phyloP scores from a whole-genome alignment of 2,329 filamentous ascomycete genomes.

The Trichoderma aggressivum region DNA sequence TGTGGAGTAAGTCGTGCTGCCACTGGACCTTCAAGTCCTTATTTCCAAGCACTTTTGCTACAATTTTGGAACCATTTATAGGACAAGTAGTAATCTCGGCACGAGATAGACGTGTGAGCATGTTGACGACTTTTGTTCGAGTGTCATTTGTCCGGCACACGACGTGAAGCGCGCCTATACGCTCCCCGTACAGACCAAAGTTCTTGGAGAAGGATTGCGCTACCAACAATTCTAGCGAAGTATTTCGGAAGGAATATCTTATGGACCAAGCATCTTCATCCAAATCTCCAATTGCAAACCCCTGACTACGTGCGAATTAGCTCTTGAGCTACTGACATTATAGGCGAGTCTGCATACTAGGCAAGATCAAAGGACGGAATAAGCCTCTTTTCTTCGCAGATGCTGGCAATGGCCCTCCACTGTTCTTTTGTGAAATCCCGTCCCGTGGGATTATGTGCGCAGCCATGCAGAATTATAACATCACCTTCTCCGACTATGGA shows the following conservation, averaged over 20 bases:
- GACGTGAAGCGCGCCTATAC: not conserved
- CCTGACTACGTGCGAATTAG: not conserved
- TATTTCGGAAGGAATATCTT: not conserved
- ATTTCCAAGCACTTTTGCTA: not conserved
- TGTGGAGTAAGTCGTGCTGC: not conserved
- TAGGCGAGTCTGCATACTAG: not conserved
- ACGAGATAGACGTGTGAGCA: not conserved
- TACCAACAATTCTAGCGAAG: not conserved
- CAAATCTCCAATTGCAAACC: not conserved
- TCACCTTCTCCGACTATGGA: not conserved
- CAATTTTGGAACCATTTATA: not conserved
- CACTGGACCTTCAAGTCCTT: not conserved
- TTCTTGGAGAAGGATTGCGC: not conserved
- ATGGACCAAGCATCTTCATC: not conserved
- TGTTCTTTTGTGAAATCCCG: not conserved
- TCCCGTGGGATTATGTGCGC: not conserved
- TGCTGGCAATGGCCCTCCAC: not conserved
- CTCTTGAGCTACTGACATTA: too few relatives aligned
- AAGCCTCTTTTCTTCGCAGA: not conserved
- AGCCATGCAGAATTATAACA: not conserved
- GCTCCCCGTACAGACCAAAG: not conserved
- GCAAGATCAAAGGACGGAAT: not conserved
- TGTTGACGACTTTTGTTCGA: not conserved
- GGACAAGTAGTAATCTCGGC: not conserved
- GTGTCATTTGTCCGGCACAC: not conserved